Evolutionary conservation across 257 asterid species (phyloP).

Genomic region (Jaltomata sinuosa): DNA sequence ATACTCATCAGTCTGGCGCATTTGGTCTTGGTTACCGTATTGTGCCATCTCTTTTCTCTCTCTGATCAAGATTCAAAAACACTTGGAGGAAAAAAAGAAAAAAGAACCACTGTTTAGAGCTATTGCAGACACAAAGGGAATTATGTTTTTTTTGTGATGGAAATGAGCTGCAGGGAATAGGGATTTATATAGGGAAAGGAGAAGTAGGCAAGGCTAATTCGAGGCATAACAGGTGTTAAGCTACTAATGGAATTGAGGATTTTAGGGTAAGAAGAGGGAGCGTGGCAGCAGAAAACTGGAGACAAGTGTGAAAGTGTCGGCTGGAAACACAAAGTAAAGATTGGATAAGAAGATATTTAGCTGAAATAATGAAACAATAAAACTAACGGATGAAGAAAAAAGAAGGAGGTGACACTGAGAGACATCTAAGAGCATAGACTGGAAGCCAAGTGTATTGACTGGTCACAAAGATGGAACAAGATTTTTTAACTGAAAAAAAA

Average conservation of each 20-base stretch:
- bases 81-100: background rate
- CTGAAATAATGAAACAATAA: background rate
- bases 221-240: background rate
- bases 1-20: constrained; percentile 24
- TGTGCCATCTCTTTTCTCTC: background rate
- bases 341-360: background rate
- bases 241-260: background rate
- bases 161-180: background rate
- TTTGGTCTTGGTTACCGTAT: background rate
- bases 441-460: background rate
- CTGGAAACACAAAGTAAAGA: background rate
- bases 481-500: background rate
- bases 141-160: background rate
- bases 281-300: background rate
- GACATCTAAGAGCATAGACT: background rate
- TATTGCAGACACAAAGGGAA: background rate
- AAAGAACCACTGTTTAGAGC: background rate
- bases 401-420: background rate
- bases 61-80: background rate
- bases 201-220: background rate
- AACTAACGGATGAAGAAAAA: background rate
- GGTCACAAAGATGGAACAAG: background rate
- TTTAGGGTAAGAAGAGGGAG: background rate
- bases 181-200: background rate
- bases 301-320: background rate